Conservation (phyloP, 805 yeast genomes). For the Schizosaccharomyces lindneri region DNA sequence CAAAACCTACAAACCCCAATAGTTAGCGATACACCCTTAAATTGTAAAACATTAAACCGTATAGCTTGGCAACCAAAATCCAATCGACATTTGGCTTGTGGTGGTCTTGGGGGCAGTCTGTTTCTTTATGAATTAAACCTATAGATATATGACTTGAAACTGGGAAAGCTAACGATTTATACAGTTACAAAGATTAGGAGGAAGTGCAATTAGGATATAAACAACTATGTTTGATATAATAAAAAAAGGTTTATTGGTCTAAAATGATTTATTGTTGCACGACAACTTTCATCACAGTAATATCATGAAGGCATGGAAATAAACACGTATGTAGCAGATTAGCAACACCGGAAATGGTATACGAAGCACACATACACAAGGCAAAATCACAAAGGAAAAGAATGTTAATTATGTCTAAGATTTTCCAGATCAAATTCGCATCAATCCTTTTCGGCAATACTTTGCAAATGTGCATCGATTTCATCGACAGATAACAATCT, state of each 20-base stretch:
- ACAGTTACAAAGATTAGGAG: too few relatives aligned
- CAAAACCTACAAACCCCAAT: neutral
- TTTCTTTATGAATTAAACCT: neutral
- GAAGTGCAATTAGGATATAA: too few relatives aligned
- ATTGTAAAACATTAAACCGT: constrained; percentile 11
- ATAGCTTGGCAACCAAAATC: constrained; percentile 13
- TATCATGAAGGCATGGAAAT: too few relatives aligned
- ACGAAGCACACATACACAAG: too few relatives aligned
- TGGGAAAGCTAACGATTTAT: too few relatives aligned
- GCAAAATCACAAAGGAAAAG: neutral
- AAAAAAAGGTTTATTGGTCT: too few relatives aligned
- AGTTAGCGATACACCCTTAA: neutral
- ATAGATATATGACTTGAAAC: too few relatives aligned
- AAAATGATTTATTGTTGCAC: too few relatives aligned
- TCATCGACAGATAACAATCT: constrained; percentile 55
- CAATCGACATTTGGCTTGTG: constrained; percentile 12
- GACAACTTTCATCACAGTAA: too few relatives aligned
- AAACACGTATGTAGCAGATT: too few relatives aligned
- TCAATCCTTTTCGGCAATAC: constrained; percentile 90
- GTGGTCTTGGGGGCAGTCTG: constrained; percentile 10
- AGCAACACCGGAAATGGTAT: too few relatives aligned
- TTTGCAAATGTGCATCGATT: constrained; percentile 77
- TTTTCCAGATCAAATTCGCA: neutral
- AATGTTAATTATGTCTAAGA: neutral
- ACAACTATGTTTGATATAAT: too few relatives aligned